Base-by-base conservation (phyloP, 106 monocot genomes). In the Phalaenopsis aphrodite region DNA sequence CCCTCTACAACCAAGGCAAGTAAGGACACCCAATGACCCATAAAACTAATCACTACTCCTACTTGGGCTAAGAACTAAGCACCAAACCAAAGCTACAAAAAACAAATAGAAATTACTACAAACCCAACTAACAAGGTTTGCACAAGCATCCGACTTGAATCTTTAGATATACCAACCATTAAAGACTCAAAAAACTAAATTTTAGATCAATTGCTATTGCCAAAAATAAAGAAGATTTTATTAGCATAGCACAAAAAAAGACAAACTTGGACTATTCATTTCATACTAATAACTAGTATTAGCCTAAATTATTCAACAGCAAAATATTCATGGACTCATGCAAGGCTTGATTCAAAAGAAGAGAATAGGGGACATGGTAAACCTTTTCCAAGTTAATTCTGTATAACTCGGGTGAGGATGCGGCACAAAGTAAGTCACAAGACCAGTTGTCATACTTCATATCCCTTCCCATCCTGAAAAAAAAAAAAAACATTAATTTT, bases 391-490 rank as follows among this genome's bases (percentile, higher is more conserved):
- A 83, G 77, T 96, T 96, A 17, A 96, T 96, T 85, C 96, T 85
- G 81, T 96, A 96, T 46, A 93, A 23, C 82, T 93, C 94, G 56
- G 97, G 92, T 42, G 97, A 94, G 48, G 97, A 98, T 78, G 97
- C 97, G 78, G 97, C 94, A 91, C 97, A 98, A 14, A 98, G 83
- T 81, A 98, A 91, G 80, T 98, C 94, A 80, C 97, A 98, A 38
- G 97, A 94, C 94, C 97, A 94, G 81, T 88, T 88, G 78, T 98
- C 97, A 86, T 98, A 98, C 37, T 84, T 83, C 14, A 98, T 87
- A 82, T 98, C 97, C 76, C 97, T 98, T 81, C 97, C 97, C 97
- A 98, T 94, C 77, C 97, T 98, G 85, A 78, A 19, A 87, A 67
- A 56, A 19, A 87, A 67, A 56, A 30, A 84, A 76, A 76, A n/a